Evolutionary conservation across 2,329 filamentous ascomycete genomes (phyloP), one percentile per base, ranked within the genome.

Genomic region (Penicillium sp.): DNA sequence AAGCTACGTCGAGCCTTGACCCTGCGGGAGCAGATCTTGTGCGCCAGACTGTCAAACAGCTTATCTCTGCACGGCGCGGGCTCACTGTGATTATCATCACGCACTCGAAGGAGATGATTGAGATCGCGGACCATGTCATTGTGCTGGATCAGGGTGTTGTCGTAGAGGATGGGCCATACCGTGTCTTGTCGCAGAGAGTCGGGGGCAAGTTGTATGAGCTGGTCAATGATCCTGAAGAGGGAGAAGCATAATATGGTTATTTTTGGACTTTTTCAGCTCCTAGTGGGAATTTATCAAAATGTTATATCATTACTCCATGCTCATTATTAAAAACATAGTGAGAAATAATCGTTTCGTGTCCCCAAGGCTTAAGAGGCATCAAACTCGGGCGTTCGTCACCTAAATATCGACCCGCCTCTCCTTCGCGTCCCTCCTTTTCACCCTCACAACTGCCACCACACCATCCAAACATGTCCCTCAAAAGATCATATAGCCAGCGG

Each of bases 51-150:
- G 76, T 95, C 35, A 68, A 67, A 31, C 63, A 64, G 0, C 69
- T 93, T 1, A 72, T 84, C 10, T 53, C 58, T 1, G 49, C 51
- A 7, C 60, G 61, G 10, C 54, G 61, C 3, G 74, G 72, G 0
- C 79, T 89, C 67, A 87, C 87, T 0, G 81, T 95, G 0, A 76
- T 96, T 13, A 78, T 95, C 23, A 85, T 95, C 33, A 95, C 90
- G 42, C 92, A 96, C 70, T 81, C 79, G 49, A 77, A 75, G 53
- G 86, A 92, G 63, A 95, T 95, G 89, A 96, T 97, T 88, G 78
- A 79, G 49, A 80, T 88, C 50, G 87, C 86, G 0, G 84, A 89
- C 64, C 77, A 81, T 39, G 75, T 96, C 6, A 75, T 92, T 0
- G 81, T 96, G 54, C 59, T 85, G 51, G 76, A 95, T 25, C 80